Base-by-base conservation (phyloP, 306 rosid genomes). In the Quillaja saponaria region DNA sequence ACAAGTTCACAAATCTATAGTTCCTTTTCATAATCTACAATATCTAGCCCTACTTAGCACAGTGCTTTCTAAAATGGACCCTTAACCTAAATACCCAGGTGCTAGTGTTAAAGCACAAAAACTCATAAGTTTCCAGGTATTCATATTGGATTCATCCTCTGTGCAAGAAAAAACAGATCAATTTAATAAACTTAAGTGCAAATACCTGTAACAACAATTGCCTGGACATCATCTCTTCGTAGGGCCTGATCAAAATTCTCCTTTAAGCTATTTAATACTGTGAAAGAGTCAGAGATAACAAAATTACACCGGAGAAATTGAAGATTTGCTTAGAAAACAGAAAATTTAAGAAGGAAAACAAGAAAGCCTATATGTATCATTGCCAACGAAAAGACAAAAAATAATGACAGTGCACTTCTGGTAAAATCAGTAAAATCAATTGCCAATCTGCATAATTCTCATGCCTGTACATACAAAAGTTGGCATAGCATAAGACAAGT, bases 201-300 rank as follows among this genome's bases (percentile, higher is more conserved):
- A 72, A 34, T 70, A 81, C 98, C 98, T 64, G 96, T 80, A 40
- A 91, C 34, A 62, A 92, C 96, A 72, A 92, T 88, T 35, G 98
- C 98, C 81, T 83, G 86, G 64, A 92, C 94, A 72, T 88, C 96
- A 35, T 92, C 78, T 63, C 95, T 86, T 64, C 16, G 61, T n/a
- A 80, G 25, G 19, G 95, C 98, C 77, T 75, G 79, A 57, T 84
- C 95, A 49, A 79, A 92, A 58, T 70, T 82, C 34, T 78, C 94
- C 76, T 84, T 86, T 40, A 92, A 73, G 72, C 96, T 75, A 49
- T 13, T 64, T 56, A 92, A 68, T 13, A 88, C 98, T 92, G 74
- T 54, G 39, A 47, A 12, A 57, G 37, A 57, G 37, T 40, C 10
- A 71, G 28, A 10, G 10, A 44, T 33, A 34, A 41, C 7, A 20